phyloP scores from a whole-genome alignment of 2,329 filamentous ascomycete genomes.

The Capronia epimyces region DNA sequence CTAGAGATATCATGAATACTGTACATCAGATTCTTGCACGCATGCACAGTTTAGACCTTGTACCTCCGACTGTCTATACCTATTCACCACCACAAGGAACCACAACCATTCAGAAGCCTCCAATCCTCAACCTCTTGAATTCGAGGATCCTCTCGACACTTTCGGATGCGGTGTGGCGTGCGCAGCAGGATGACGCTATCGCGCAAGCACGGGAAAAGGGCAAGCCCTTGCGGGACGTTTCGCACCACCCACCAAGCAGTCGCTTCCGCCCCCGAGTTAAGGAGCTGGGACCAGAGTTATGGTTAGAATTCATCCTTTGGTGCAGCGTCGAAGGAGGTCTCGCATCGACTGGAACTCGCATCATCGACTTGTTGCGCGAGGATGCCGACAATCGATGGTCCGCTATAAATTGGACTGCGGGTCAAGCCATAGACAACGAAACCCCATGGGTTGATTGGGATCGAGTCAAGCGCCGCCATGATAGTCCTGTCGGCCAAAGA shows the following conservation, averaged over 20 bases:
- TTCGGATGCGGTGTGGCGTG: constrained; percentile 44
- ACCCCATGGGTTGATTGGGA: constrained; percentile 20
- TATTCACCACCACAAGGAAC: constrained; percentile 32
- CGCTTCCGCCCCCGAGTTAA: constrained; percentile 39
- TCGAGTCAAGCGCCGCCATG: constrained; percentile 11
- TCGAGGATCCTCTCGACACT: constrained; percentile 44
- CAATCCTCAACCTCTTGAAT: constrained; percentile 42
- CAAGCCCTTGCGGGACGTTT: constrained; percentile 20
- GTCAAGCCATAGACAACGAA: constrained; percentile 2
- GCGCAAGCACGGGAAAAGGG: constrained; percentile 36
- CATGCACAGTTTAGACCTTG: constrained; percentile 41
- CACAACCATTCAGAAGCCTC: constrained; percentile 37
- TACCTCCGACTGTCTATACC: constrained; percentile 43
- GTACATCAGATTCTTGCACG: constrained; percentile 43
- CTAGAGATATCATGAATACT: constrained; percentile 40
- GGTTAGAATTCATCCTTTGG: constrained; percentile 49
- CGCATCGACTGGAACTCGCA: constrained; percentile 37
- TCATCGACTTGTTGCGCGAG: constrained; percentile 35
- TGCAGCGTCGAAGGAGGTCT: constrained; percentile 46
- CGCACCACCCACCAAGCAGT: constrained; percentile 36
- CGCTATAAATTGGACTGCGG: constrained; percentile 37
- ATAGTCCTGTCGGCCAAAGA: constrained; percentile 15
- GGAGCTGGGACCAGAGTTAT: constrained; percentile 44
- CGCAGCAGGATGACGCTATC: constrained; percentile 37
- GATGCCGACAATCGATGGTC: constrained; percentile 35